Evolutionary conservation across 352 stramenopile species (phyloP).

Genomic region (Globisporangium okanoganense): DNA sequence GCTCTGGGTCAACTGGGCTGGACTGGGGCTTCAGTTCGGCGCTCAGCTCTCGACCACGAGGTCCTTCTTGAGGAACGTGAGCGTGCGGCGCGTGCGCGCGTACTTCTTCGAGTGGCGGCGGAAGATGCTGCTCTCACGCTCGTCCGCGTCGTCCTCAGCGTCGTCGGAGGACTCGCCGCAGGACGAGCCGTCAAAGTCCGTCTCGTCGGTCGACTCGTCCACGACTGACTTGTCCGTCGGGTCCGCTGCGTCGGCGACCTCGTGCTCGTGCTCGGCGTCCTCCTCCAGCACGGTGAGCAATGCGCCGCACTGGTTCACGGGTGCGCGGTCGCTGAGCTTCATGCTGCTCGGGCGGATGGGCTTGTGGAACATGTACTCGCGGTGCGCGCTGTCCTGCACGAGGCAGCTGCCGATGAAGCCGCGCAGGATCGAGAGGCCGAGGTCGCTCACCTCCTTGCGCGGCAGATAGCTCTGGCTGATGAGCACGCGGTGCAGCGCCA

Average conservation of each 20-base stretch:
- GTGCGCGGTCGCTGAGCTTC: conserved; percentile 36
- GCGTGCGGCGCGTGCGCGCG: conserved; percentile 44
- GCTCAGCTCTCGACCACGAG: conserved; percentile 13
- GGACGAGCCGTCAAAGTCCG: conserved; percentile 22
- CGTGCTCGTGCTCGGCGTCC: conserved; percentile 27
- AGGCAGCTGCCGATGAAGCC: conserved; percentile 61
- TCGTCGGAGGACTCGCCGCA: conserved; percentile 34
- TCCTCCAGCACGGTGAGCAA: conserved; percentile 63
- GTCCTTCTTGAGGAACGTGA: conserved; percentile 55
- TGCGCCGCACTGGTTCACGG: conserved; percentile 57
- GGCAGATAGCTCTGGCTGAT: conserved; percentile 57
- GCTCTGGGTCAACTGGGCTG: too few species aligned
- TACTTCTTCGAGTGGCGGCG: conserved; percentile 56
- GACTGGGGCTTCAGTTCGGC: background rate
- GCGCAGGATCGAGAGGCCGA: conserved; percentile 61
- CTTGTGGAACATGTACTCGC: conserved; percentile 52
- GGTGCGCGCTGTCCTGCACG: conserved; percentile 50
- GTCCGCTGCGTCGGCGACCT: conserved; percentile 15
- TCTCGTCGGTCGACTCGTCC: conserved; percentile 30
- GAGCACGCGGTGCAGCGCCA: conserved; percentile 56
- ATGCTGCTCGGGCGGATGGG: conserved; percentile 46
- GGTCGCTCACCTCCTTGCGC: conserved; percentile 50
- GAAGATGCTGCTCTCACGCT: conserved; percentile 45
- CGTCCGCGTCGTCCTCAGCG: conserved; percentile 29
- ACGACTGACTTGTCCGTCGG: conserved; percentile 10